phyloP scores from a whole-genome alignment of 495 filamentous ascomycete genomes.

The Daldinia loculata region DNA sequence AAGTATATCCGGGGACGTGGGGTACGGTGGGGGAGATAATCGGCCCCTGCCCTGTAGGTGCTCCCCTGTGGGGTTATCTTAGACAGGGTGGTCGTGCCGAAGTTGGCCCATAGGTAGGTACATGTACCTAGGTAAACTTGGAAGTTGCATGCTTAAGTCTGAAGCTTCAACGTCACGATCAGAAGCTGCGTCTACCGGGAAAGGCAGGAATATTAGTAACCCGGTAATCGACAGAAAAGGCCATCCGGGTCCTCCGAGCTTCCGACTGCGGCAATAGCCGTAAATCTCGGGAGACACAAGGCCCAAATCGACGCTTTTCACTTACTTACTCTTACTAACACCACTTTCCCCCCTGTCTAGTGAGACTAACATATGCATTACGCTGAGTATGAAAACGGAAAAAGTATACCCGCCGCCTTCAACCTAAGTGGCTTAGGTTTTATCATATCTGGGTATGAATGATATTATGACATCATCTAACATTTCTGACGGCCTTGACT shows the following conservation, averaged over 20 bases:
- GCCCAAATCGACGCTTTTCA: not conserved
- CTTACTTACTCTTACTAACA: not conserved
- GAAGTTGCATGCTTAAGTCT: not conserved
- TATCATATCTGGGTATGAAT: constrained; percentile 5
- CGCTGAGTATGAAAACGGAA: constrained; percentile 11
- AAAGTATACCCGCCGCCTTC: constrained; percentile 10
- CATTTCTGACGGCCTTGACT: constrained; percentile 1
- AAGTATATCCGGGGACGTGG: too few relatives aligned
- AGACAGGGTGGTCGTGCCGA: not conserved
- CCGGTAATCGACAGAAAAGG: not conserved
- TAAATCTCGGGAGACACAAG: constrained; percentile 1
- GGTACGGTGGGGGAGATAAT: too few relatives aligned
- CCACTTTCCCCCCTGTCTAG: not conserved
- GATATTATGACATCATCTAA: constrained; percentile 20
- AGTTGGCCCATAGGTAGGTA: too few relatives aligned
- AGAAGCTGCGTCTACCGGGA: too few relatives aligned
- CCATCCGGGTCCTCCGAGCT: not conserved
- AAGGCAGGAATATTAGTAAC: not conserved
- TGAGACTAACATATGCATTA: not conserved
- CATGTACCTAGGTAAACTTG: not conserved
- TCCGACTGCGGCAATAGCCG: not conserved
- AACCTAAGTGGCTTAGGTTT: constrained; percentile 28
- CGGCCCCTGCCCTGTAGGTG: too few relatives aligned
- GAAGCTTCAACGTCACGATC: not conserved
- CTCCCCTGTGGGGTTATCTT: too few relatives aligned